Evolutionary conservation across 345 rosid genomes (phyloP).

Genomic region (Cardiospermum halicacabum): DNA sequence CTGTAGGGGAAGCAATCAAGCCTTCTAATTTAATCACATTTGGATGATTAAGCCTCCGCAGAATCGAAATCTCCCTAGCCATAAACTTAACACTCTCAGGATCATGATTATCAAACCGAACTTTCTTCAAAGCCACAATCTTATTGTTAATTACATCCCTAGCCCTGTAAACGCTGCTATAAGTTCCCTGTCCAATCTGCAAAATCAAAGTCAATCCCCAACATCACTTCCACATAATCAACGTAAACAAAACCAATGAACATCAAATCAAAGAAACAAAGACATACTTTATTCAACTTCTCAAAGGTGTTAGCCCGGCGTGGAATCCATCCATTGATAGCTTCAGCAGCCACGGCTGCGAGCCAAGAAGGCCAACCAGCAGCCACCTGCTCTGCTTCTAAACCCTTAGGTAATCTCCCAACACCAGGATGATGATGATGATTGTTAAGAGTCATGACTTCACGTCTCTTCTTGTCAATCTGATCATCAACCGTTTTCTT

Average conservation of each 20-base stretch:
- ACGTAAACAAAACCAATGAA: constrained; percentile 1
- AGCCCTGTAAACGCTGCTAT: constrained; percentile 86
- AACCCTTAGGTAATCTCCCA: constrained; percentile 30
- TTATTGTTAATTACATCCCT: constrained; percentile 63
- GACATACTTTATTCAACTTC: constrained; percentile 73
- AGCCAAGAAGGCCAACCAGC: constrained; percentile 99
- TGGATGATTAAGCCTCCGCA: constrained; percentile 92
- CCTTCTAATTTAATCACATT: constrained; percentile 90
- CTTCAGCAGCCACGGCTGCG: constrained; percentile 68
- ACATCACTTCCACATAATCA: neutral
- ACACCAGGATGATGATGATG: constrained; percentile 35
- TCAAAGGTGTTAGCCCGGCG: constrained; percentile 60
- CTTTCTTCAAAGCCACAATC: constrained; percentile 80
- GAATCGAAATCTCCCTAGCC: constrained; percentile 80
- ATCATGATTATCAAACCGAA: constrained; percentile 77
- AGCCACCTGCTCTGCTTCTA: constrained; percentile 52
- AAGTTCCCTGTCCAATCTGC: constrained; percentile 99
- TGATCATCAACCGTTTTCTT: constrained; percentile 19
- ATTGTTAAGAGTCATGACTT: constrained; percentile 20
- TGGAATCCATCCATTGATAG: constrained; percentile 83
- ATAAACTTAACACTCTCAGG: constrained; percentile 84
- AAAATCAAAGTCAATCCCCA: constrained; percentile 8
- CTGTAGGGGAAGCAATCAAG: constrained; percentile 69
- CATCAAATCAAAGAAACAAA: constrained; percentile 17
- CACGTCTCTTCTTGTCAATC: constrained; percentile 30